phyloP scores from a whole-genome alignment of 176 grass and related monocot species.

The Tillandsia fasciculata region DNA sequence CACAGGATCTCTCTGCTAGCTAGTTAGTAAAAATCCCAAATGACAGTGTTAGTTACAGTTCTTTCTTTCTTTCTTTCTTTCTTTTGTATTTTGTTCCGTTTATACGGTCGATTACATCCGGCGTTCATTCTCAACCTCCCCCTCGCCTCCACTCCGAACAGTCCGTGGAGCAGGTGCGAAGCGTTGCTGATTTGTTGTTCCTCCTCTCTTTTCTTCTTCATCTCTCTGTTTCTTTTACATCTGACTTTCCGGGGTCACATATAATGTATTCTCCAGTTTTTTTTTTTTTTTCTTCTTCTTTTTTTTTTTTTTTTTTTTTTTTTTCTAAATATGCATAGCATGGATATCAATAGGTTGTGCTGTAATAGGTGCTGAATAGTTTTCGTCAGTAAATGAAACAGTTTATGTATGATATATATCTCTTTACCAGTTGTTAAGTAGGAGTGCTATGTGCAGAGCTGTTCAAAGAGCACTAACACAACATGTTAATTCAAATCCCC shows the following conservation, averaged over 20 bases:
- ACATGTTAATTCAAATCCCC: too few relatives aligned
- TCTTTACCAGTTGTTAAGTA: too few relatives aligned
- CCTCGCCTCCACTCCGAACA: background rate
- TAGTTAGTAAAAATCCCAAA: background rate
- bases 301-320: too few relatives aligned
- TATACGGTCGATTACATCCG: background rate
- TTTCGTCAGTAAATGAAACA: background rate
- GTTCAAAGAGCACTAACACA: too few relatives aligned
- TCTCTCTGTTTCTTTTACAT: background rate
- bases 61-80: background rate
- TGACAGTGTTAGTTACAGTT: background rate
- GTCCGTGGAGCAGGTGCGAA: conserved; percentile 15
- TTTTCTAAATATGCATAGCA: background rate
- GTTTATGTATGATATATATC: background rate
- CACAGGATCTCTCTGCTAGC: conserved; percentile 1
- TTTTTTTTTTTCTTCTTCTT: background rate
- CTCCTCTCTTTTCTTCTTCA: background rate
- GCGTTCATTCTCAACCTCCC: conserved; percentile 10
- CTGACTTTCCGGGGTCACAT: background rate
- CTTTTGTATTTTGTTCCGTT: background rate
- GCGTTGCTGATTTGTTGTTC: background rate
- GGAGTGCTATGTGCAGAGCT: too few relatives aligned
- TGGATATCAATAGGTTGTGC: background rate
- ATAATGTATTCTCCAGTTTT: too few relatives aligned
- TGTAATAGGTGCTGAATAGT: background rate